A percentile compares a stretch with the other conserved stretches of the same genome.
phyloP scores from a whole-genome alignment of 2,329 filamentous ascomycete species.

The Metarhizium album region DNA sequence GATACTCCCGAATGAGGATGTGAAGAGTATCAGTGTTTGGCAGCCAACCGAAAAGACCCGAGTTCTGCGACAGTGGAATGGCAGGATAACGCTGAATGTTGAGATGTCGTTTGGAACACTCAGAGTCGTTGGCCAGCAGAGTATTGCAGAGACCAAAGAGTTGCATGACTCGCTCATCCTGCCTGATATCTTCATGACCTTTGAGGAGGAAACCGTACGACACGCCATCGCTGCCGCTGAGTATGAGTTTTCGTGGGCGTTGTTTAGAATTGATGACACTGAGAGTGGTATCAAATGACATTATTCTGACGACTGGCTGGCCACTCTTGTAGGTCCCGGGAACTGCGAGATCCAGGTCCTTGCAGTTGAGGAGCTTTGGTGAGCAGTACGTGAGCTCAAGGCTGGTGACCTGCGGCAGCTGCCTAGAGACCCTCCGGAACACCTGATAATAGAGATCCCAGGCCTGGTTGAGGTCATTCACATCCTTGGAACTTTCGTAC shows the following conservation, averaged over 20 bases:
- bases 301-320: constrained; percentile 68
- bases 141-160: constrained; percentile 97
- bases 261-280: constrained; percentile 96
- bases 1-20: constrained; percentile 92
- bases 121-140: constrained; percentile 81
- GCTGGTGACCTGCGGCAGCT: constrained; percentile 83
- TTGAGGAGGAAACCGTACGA: constrained; percentile 87
- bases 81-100: constrained; percentile 93
- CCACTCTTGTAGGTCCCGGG: constrained; percentile 85
- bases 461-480: constrained; percentile 91
- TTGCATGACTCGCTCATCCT: constrained; percentile 99
- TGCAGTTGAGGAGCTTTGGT: constrained; percentile 77
- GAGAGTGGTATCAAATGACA: constrained; percentile 81
- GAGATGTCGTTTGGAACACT: constrained; percentile 93
- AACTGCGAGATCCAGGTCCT: constrained; percentile 84
- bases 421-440: constrained; percentile 88
- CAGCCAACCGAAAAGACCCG: constrained; percentile 90
- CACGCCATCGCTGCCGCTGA: constrained; percentile 80
- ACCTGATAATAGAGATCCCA: constrained; percentile 99
- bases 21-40: constrained; percentile 96
- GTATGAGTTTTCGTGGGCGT: constrained; percentile 77
- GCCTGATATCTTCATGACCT: constrained; percentile 98
- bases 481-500: constrained; percentile 78
- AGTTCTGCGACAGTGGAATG: constrained; percentile 95
- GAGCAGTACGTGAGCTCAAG: constrained; percentile 96